phyloP scores from a whole-genome alignment of 164 flowering plant genomes.

The Chimonanthus salicifolius region DNA sequence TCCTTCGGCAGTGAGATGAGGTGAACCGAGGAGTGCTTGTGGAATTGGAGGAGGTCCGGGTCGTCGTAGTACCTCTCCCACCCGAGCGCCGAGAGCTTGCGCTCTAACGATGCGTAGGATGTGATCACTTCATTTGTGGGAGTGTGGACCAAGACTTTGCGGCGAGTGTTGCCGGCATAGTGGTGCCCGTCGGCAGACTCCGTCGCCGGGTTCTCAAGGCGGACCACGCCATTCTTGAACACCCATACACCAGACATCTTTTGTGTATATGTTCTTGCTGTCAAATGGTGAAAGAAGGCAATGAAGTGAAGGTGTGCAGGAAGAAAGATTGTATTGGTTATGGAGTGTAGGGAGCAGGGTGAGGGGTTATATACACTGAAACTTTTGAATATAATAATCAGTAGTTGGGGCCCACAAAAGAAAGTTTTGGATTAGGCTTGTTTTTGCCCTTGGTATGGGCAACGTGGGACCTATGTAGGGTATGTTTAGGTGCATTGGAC shows the following conservation, averaged over 20 bases:
- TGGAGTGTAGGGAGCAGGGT: neutral
- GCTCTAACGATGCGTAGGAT: slow-evolving; percentile 50
- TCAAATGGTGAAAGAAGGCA: neutral
- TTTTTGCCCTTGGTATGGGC: neutral
- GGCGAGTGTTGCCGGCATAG: neutral
- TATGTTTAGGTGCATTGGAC: neutral
- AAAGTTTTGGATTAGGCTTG: neutral
- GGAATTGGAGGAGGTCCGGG: slow-evolving; percentile 77
- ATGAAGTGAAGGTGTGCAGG: neutral
- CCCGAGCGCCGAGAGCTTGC: slow-evolving; percentile 49
- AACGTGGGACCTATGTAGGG: neutral
- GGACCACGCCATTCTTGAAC: slow-evolving; percentile 32
- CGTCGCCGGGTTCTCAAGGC: slow-evolving; percentile 14
- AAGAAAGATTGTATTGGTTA: neutral
- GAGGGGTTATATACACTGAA: neutral
- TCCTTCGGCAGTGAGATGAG: slow-evolving; percentile 87
- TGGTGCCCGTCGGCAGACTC: slow-evolving; percentile 6
- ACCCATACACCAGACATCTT: slow-evolving; percentile 70
- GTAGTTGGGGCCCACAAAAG: neutral
- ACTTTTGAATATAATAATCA: neutral
- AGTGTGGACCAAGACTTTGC: slow-evolving; percentile 54
- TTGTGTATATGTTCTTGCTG: neutral
- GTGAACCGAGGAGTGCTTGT: slow-evolving; percentile 62
- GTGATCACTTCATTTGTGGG: slow-evolving; percentile 58
- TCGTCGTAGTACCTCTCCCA: slow-evolving; percentile 92